Percentiles rank a stretch among this genome's conserved stretches.
Conservation (phyloP, 1,284 basidiomycete genomes). For the Ceratobasidium sp. region DNA sequence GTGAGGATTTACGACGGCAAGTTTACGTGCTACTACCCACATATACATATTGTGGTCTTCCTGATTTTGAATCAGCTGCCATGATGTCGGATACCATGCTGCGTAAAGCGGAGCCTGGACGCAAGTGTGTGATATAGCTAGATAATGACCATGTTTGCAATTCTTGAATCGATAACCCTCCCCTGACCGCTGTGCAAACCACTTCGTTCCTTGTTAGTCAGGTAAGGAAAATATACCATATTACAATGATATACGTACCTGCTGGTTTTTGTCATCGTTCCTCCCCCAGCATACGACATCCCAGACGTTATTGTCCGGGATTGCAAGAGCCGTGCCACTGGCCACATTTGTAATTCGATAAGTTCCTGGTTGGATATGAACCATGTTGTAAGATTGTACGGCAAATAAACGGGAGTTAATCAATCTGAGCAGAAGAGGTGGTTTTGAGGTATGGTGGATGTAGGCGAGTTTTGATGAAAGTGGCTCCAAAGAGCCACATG, state of each 20-base stretch:
- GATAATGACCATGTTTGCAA: not conserved
- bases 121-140: not conserved
- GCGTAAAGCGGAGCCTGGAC: not conserved
- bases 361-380: not conserved
- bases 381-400: not conserved
- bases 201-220: not conserved
- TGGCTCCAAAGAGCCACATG: too few species aligned
- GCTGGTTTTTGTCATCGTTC: not conserved
- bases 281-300: not conserved
- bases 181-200: conserved; percentile 14
- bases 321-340: not conserved
- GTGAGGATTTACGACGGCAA: not conserved
- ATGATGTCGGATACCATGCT: not conserved
- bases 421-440: too few species aligned
- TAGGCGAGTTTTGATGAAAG: too few species aligned
- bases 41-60: conserved; percentile 4
- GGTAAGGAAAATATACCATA: not conserved
- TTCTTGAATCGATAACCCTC: conserved; percentile 25
- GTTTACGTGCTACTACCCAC: not conserved
- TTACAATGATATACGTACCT: not conserved
- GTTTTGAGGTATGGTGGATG: too few species aligned
- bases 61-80: not conserved
- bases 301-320: not conserved
- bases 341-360: not conserved
- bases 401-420: too few species aligned